phyloP scores from a whole-genome alignment of 2,329 filamentous ascomycete genomes.

The Sarocladium brachiariae region DNA sequence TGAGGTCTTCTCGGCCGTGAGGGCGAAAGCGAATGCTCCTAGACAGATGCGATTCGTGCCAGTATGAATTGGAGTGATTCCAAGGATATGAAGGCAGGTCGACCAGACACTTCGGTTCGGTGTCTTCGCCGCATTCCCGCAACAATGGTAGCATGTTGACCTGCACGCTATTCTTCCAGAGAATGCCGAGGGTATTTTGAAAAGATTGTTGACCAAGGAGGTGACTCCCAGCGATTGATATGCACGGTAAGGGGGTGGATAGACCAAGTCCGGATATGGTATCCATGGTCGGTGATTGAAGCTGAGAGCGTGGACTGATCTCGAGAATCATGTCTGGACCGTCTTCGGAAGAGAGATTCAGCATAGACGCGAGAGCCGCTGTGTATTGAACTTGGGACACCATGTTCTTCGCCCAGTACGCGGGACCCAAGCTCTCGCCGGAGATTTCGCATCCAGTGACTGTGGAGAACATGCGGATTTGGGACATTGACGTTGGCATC shows the following conservation, averaged over 20 bases:
- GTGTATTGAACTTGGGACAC: conserved; percentile 16
- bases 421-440: background rate
- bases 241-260: conserved; percentile 23
- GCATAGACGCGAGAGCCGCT: conserved; percentile 7
- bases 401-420: conserved; percentile 20
- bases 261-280: conserved; percentile 33
- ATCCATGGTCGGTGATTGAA: conserved; percentile 30
- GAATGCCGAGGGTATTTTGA: conserved; percentile 15
- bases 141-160: conserved; percentile 34
- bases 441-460: conserved; percentile 8
- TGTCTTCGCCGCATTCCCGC: conserved; percentile 20
- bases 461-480: background rate
- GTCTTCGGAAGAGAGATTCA: background rate
- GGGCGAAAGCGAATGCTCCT: conserved; percentile 21
- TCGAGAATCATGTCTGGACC: conserved; percentile 12
- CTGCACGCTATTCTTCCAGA: conserved; percentile 33
- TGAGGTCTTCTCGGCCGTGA: conserved; percentile 29
- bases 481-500: background rate
- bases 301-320: conserved; percentile 14
- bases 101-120: conserved; percentile 13
- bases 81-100: conserved; percentile 29
- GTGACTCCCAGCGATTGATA: background rate
- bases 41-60: conserved; percentile 23
- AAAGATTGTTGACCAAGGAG: background rate
- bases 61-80: conserved; percentile 27